Evolutionary conservation across 768 basidiomycete genomes (phyloP), one percentile per base, ranked within the genome.

Genomic region (Mycena floridula): DNA sequence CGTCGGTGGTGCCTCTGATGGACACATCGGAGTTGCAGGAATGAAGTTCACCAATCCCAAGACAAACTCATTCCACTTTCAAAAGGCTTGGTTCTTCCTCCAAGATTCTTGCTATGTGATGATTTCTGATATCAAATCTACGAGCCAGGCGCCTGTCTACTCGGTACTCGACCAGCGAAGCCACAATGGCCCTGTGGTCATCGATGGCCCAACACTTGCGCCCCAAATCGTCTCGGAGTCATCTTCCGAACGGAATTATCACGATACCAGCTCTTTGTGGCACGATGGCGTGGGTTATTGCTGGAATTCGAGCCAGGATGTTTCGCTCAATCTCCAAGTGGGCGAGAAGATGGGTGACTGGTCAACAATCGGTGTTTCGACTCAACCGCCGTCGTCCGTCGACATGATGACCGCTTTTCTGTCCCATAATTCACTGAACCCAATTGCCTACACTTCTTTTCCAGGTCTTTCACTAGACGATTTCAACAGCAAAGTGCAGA

Each of bases 81-180:
- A 83, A 52, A 87, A 86, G 60, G 70, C 75, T 0, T 85, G 81
- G 79, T 85, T 87, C 65, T 86, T 84, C 73, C 65, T 86, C 25
- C 69, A 74, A 9, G 62, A 78, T 51, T 79, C 81, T 47, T 64
- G 79, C 7, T 80, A 83, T 51, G 71, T 78, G 50, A 78, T 79
- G 72, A 54, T 85, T 21, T 68, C 79, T 40, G 66, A 65, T 48
- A 59, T 85, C 37, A 55, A 66, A 18, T 75, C 76, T 0, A 63
- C 62, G 4, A 66, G 66, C 26, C 59, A 55, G 40, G 69, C 73
- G 2, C 66, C 77, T 3, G 70, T 85, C 12, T 71, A 75, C 58
- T 77, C 79, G 20, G 81, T 87, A 37, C 73, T 88, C 20, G 85
- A 88, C 57, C 82, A 87, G 55, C 72, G 73, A 46, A 72, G 66